phyloP scores from a whole-genome alignment of 2,329 filamentous ascomycete genomes.

The Samsoniella hepiali region DNA sequence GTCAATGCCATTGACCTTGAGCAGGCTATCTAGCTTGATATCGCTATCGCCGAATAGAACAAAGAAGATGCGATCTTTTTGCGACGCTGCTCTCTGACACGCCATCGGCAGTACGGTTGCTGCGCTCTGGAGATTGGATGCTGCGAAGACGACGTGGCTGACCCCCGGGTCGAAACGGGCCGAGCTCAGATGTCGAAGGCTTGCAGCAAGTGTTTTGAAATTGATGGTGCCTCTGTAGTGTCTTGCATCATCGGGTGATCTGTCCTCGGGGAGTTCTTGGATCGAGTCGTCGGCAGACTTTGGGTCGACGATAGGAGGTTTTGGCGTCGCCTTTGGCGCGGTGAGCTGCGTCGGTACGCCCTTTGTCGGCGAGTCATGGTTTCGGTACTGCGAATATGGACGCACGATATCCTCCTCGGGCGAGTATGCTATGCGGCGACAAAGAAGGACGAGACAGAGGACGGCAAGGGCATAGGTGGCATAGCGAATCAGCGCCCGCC shows the following conservation, averaged over 20 bases:
- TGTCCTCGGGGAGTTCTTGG: constrained; percentile 33
- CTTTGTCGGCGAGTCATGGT: not conserved
- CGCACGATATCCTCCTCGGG: constrained; percentile 15
- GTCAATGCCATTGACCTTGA: constrained; percentile 75
- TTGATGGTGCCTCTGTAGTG: constrained; percentile 69
- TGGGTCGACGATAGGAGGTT: not conserved
- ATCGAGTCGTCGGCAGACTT: constrained; percentile 15
- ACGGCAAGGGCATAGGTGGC: constrained; percentile 44
- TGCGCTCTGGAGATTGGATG: constrained; percentile 70
- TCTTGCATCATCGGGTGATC: constrained; percentile 40
- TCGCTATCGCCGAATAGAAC: constrained; percentile 71
- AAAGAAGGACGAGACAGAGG: constrained; percentile 58
- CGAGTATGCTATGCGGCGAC: constrained; percentile 29
- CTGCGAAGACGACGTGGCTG: constrained; percentile 73
- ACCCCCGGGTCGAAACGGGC: constrained; percentile 52
- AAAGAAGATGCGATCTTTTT: constrained; percentile 75
- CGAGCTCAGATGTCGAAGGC: constrained; percentile 40
- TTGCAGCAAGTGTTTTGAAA: constrained; percentile 62
- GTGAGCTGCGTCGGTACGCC: constrained; percentile 11
- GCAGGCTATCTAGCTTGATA: constrained; percentile 65
- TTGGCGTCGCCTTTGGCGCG: constrained; percentile 4
- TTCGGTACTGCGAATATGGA: constrained; percentile 8
- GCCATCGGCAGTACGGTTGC: constrained; percentile 74
- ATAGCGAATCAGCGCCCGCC: constrained; percentile 54
- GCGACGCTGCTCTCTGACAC: constrained; percentile 75